These are phyloP conservation scores for Amorphotheca resinae DNA, from an alignment of 495 filamentous ascomycete species.

Conservation along the genomic window DNA sequence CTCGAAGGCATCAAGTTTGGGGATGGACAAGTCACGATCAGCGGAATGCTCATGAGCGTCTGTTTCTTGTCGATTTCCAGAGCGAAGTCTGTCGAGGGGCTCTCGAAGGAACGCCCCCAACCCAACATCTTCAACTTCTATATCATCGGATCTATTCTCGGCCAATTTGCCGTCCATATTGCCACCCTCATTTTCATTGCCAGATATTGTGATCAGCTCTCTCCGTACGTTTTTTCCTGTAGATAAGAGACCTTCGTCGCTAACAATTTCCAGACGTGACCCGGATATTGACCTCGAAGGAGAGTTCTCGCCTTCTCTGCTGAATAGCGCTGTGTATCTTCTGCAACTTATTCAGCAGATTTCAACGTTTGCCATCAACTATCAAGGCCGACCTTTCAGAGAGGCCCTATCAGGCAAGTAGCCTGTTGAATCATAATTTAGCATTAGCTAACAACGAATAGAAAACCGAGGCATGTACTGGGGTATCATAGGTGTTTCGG, in stretches of 20 bases:
- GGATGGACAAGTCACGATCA: conserved; percentile 96
- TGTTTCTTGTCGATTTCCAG: conserved; percentile 97
- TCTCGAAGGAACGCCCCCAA: conserved; percentile 96
- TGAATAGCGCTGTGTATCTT: conserved; percentile 96
- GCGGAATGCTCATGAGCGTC: conserved; percentile 99
- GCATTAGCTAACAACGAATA: neutral
- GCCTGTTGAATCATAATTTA: neutral
- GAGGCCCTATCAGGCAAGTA: conserved; percentile 56
- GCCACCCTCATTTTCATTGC: conserved; percentile 90
- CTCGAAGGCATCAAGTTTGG: conserved; percentile 99
- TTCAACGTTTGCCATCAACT: conserved; percentile 98
- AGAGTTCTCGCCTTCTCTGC: conserved; percentile 85
- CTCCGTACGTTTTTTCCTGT: conserved; percentile 49
- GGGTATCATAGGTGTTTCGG: conserved; percentile 79
- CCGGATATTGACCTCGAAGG: conserved; percentile 80
- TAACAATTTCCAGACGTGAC: conserved; percentile 41
- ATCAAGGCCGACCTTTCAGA: conserved; percentile 95
- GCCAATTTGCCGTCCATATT: conserved; percentile 95
- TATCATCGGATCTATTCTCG: conserved; percentile 95
- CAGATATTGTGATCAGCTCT: conserved; percentile 67
- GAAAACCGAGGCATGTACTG: conserved; percentile 98
- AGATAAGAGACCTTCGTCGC: conserved; percentile 7
- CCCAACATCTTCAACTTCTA: conserved; percentile 98
- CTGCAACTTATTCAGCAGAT: conserved; percentile 98
- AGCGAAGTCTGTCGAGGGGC: conserved; percentile 83